A percentile compares a stretch with the other conserved stretches of the same genome.
Evolutionary conservation across 371 early-diverging fungal species (phyloP).

Genomic region (Catenaria anguillulae): DNA sequence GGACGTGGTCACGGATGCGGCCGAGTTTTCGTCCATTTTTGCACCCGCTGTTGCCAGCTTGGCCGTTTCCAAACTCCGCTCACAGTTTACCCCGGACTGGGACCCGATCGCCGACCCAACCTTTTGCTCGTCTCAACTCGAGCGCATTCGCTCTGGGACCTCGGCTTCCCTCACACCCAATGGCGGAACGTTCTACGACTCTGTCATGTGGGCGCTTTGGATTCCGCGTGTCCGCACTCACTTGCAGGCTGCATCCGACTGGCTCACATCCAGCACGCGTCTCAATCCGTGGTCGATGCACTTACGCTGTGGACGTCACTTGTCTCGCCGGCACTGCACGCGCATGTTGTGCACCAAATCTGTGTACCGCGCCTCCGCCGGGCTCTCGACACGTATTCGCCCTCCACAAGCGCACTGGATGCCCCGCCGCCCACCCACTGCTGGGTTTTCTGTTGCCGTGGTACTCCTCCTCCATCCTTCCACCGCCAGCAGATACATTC

Average conservation of each 20-base stretch:
- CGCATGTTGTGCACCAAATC: slow-evolving; percentile 58
- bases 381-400: slow-evolving; percentile 53
- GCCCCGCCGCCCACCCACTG: slow-evolving; percentile 41
- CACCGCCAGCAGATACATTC: neutral
- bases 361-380: slow-evolving; percentile 53
- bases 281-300: neutral
- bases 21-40: neutral
- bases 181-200: neutral
- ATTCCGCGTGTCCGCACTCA: neutral
- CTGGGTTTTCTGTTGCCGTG: slow-evolving; percentile 76
- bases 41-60: neutral
- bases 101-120: neutral
- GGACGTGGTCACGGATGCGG: neutral
- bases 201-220: neutral
- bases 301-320: slow-evolving; percentile 45
- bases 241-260: no score
- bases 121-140: neutral
- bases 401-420: slow-evolving; percentile 18
- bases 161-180: neutral
- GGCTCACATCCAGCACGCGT: neutral
- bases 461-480: slow-evolving; percentile 41
- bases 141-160: neutral
- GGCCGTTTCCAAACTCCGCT: no score
- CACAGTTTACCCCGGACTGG: no score
- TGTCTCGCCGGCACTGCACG: slow-evolving; percentile 52